Conservation (phyloP, 768 basidiomycete genomes). For the Leucosporidium yakuticum region DNA sequence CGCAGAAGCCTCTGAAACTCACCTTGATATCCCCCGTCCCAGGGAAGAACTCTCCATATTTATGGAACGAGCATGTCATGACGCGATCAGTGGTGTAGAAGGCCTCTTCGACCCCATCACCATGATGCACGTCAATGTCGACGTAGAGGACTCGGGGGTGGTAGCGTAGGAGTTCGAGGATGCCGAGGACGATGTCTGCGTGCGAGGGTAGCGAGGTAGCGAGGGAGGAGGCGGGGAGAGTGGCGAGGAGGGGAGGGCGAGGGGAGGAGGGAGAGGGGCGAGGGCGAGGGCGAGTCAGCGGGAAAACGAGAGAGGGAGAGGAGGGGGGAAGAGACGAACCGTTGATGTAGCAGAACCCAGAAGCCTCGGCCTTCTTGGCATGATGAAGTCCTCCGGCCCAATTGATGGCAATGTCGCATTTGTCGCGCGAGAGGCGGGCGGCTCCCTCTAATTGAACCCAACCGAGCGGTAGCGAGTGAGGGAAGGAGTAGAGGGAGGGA, state of each 20-base stretch:
- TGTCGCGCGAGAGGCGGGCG: slow-evolving; percentile 85
- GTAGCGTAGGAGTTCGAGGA: slow-evolving; percentile 83
- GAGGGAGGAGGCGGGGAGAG: too few species aligned
- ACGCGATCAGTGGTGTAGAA: slow-evolving; percentile 98
- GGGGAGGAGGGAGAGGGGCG: not conserved
- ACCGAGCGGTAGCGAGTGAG: too few species aligned
- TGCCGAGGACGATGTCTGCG: slow-evolving; percentile 91
- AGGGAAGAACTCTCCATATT: slow-evolving; percentile 98
- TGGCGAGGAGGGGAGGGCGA: too few species aligned
- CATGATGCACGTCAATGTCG: slow-evolving; percentile 97
- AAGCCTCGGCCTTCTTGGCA: slow-evolving; percentile 98
- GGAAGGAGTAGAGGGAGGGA: not conserved
- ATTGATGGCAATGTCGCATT: slow-evolving; percentile 97
- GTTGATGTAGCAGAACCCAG: slow-evolving; percentile 98
- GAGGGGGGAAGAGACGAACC: slow-evolving; percentile 50
- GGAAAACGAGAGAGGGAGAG: slow-evolving; percentile 41
- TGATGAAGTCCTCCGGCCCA: slow-evolving; percentile 99
- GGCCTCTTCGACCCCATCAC: slow-evolving; percentile 98
- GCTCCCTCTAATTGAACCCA: slow-evolving; percentile 84
- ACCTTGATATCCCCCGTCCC: slow-evolving; percentile 96
- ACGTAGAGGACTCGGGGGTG: slow-evolving; percentile 93
- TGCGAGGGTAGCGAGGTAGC: too few species aligned
- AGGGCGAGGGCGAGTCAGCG: not conserved
- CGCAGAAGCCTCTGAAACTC: too few species aligned
- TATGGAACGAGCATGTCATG: slow-evolving; percentile 97